These are phyloP conservation scores for Amanita inopinata DNA, from an alignment of 768 basidiomycete genomes.

Conservation along the genomic window DNA sequence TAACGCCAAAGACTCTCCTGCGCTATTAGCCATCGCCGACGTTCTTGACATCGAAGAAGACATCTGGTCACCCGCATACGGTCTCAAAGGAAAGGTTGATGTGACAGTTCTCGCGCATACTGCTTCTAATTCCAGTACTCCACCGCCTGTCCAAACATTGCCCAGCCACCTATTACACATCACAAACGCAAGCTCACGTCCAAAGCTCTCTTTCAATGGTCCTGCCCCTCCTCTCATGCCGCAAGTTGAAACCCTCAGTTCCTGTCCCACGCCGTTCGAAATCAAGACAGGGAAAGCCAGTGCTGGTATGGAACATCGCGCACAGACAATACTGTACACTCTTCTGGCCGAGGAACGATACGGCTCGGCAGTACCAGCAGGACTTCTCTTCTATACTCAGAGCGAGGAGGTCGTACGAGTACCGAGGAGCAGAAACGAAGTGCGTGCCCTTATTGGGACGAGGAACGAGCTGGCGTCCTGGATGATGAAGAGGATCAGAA, in stretches of 20 bases:
- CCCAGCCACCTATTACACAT: not conserved
- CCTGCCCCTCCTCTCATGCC: not conserved
- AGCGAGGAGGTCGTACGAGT: slow-evolving; percentile 81
- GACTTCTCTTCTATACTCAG: slow-evolving; percentile 92
- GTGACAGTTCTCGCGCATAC: slow-evolving; percentile 61
- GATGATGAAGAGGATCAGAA: slow-evolving; percentile 43
- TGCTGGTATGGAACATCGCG: slow-evolving; percentile 83
- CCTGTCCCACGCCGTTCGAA: slow-evolving; percentile 55
- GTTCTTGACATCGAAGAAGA: slow-evolving; percentile 92
- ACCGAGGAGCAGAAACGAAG: slow-evolving; percentile 69
- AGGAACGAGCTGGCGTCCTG: slow-evolving; percentile 82
- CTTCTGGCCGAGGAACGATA: slow-evolving; percentile 89
- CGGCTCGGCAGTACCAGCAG: slow-evolving; percentile 66
- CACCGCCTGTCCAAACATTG: not conserved
- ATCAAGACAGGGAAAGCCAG: slow-evolving; percentile 87
- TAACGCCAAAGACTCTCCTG: slow-evolving; percentile 30
- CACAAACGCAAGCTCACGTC: slow-evolving; percentile 16
- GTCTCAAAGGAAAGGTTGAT: slow-evolving; percentile 93
- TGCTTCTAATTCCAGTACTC: slow-evolving; percentile 15
- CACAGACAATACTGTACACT: slow-evolving; percentile 97
- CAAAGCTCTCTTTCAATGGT: slow-evolving; percentile 27
- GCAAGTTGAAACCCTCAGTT: not conserved
- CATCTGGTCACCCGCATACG: slow-evolving; percentile 93
- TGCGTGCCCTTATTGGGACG: slow-evolving; percentile 70
- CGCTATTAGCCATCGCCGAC: slow-evolving; percentile 61